A percentile compares a stretch with the other conserved stretches of the same genome.
Evolutionary conservation across 1,139 yeast species (phyloP).

Genomic region (Magnusiomyces starmeri): DNA sequence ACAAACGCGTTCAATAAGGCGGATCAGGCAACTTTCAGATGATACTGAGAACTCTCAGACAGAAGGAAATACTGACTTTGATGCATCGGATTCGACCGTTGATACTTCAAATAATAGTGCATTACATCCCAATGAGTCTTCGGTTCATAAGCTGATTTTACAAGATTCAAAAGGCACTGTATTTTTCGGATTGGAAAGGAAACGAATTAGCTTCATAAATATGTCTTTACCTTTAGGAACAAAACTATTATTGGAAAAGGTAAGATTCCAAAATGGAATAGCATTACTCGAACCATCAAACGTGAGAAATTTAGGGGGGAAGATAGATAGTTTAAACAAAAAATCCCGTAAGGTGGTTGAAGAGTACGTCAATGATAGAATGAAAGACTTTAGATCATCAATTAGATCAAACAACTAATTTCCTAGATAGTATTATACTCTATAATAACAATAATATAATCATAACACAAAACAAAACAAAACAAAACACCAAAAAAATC

Average conservation of each 20-base stretch:
- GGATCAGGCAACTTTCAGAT: no score
- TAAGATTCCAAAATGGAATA: conserved; percentile 12
- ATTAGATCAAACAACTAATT: no score
- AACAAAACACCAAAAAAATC: not conserved
- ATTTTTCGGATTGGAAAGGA: conserved; percentile 25
- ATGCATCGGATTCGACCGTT: no score
- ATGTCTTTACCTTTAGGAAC: conserved; percentile 20
- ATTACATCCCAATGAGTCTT: conserved; percentile 1
- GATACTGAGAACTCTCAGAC: no score
- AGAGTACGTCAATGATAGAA: not conserved
- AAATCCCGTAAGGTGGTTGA: not conserved
- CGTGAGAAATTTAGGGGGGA: conserved; percentile 9
- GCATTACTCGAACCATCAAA: conserved; percentile 12
- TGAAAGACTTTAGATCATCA: not conserved
- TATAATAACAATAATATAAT: no score
- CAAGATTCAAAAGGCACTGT: conserved; percentile 23
- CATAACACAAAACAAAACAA: not conserved
- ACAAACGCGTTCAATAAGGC: no score
- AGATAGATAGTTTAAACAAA: not conserved
- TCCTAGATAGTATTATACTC: no score
- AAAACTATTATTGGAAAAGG: conserved; percentile 10
- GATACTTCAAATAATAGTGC: no score
- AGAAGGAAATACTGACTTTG: no score
- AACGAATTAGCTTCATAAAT: conserved; percentile 17
- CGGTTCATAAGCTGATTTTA: conserved; percentile 21